These are phyloP conservation scores for Diaporthe australafricana DNA, from an alignment of 2,329 filamentous ascomycete species.

Conservation along the genomic window DNA sequence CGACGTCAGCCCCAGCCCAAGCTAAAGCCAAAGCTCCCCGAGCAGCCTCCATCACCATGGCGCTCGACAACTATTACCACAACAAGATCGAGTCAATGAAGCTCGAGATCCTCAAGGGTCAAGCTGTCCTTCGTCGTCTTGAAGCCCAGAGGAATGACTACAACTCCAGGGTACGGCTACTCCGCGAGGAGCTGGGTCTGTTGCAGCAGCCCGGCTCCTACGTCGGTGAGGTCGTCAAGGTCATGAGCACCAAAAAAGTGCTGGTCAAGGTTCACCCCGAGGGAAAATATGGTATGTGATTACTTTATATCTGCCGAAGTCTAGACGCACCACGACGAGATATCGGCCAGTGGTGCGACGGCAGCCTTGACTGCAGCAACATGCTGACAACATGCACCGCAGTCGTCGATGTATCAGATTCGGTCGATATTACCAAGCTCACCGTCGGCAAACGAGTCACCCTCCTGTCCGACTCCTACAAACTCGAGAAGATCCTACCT, in stretches of 20 bases:
- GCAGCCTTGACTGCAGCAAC: background rate
- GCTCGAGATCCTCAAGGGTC: constrained; percentile 99
- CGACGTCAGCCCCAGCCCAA: constrained; percentile 32
- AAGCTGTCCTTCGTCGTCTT: constrained; percentile 92
- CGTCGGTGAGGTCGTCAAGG: constrained; percentile 99
- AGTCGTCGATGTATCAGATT: constrained; percentile 97
- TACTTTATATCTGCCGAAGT: background rate
- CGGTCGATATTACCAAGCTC: constrained; percentile 94
- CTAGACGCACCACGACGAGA: background rate
- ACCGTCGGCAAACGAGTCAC: constrained; percentile 98
- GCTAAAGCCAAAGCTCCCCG: constrained; percentile 1
- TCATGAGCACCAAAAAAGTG: constrained; percentile 99
- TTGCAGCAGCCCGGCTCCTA: constrained; percentile 98
- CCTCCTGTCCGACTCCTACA: constrained; percentile 96
- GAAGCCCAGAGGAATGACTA: constrained; percentile 99
- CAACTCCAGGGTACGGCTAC: constrained; percentile 94
- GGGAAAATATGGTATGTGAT: constrained; percentile 92
- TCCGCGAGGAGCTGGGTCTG: constrained; percentile 94
- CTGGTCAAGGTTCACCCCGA: constrained; percentile 99
- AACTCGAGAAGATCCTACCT: constrained; percentile 97
- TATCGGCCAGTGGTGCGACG: background rate
- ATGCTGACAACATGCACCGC: constrained; percentile 41
- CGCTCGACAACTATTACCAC: constrained; percentile 98
- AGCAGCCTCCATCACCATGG: constrained; percentile 73
- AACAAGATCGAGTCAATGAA: constrained; percentile 99